Conservation (phyloP, 1,284 basidiomycete genomes). For the Apiotrichum mycotoxinovorans region DNA sequence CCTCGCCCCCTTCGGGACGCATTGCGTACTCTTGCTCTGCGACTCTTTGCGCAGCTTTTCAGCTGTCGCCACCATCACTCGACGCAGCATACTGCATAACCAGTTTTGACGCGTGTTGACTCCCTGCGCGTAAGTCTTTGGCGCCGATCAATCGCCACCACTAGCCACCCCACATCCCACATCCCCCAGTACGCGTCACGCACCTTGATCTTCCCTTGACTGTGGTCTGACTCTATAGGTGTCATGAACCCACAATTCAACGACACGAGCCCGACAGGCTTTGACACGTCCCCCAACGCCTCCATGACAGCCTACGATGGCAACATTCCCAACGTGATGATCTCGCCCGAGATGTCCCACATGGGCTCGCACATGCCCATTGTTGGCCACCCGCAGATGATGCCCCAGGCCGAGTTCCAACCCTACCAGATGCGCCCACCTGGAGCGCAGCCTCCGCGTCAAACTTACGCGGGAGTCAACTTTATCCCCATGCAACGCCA, state of each 20-base stretch:
- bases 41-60: too few relatives aligned
- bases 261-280: neutral
- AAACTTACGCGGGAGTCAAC: constrained; percentile 7
- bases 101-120: too few relatives aligned
- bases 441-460: constrained; percentile 4
- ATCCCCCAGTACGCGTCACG: neutral
- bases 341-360: constrained; percentile 14
- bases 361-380: neutral
- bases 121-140: neutral
- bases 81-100: too few relatives aligned
- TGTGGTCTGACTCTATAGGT: neutral
- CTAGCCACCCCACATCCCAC: neutral
- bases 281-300: neutral
- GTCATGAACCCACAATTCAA: neutral
- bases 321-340: constrained; percentile 4
- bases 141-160: neutral
- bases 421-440: neutral
- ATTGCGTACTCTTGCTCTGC: too few relatives aligned
- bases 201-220: neutral
- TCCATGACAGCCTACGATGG: neutral
- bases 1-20: too few relatives aligned
- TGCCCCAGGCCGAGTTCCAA: constrained; percentile 3
- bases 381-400: neutral
- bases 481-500: constrained; percentile 25
- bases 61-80: too few relatives aligned